phyloP scores from a whole-genome alignment of 306 rosid genomes.

The Cucurbita maxima region DNA sequence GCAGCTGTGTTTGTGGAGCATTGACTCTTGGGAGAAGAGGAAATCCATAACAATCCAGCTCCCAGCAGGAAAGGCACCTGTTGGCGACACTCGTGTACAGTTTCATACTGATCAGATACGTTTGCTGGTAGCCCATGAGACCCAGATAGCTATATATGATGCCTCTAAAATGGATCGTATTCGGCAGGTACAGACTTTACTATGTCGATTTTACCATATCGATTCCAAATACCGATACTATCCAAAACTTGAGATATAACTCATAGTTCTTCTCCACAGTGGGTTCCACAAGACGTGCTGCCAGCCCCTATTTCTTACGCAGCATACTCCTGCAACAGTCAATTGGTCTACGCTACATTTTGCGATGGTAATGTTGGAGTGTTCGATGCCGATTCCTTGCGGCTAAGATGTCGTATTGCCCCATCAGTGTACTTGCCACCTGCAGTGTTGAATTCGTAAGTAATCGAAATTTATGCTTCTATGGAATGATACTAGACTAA shows the following conservation, averaged over 20 bases:
- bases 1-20: constrained; percentile 80
- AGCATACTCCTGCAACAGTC: constrained; percentile 66
- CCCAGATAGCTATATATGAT: constrained; percentile 79
- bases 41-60: constrained; percentile 46
- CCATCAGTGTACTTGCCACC: constrained; percentile 49
- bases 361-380: constrained; percentile 69
- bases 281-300: constrained; percentile 75
- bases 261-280: constrained; percentile 31
- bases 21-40: constrained; percentile 94
- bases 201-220: background rate
- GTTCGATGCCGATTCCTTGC: constrained; percentile 65
- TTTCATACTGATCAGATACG: constrained; percentile 65
- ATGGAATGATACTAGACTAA: background rate
- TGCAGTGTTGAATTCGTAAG: constrained; percentile 47
- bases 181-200: constrained; percentile 41
- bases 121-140: constrained; percentile 61
- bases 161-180: constrained; percentile 80
- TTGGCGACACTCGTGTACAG: constrained; percentile 69
- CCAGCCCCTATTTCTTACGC: constrained; percentile 60
- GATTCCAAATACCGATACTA: background rate
- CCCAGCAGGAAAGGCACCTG: constrained; percentile 56
- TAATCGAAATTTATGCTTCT: background rate
- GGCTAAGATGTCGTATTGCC: constrained; percentile 65
- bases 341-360: constrained; percentile 45
- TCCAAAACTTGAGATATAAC: background rate